Evolutionary conservation across 1,139 yeast genomes (phyloP).

Genomic region (Tardiomyces depauwii): DNA sequence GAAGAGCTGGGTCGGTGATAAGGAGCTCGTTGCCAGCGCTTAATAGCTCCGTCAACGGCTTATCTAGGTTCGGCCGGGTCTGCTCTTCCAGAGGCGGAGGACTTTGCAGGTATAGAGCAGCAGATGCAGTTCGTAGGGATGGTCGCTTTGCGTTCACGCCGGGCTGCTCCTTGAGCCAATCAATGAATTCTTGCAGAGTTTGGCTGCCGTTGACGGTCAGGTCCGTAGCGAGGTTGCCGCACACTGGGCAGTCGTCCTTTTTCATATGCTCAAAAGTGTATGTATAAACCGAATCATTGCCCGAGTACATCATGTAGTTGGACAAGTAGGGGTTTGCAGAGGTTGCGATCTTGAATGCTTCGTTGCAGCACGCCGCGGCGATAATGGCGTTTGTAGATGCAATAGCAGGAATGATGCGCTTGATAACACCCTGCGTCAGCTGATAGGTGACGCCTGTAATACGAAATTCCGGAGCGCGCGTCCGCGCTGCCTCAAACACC

Average conservation of each 20-base stretch:
- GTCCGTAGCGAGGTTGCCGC: constrained; percentile 41
- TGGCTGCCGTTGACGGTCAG: constrained; percentile 29
- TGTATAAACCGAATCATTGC: constrained; percentile 65
- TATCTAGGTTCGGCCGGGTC: constrained; percentile 37
- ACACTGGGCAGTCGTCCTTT: constrained; percentile 58
- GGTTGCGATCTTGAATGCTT: constrained; percentile 69
- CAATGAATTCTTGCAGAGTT: constrained; percentile 41
- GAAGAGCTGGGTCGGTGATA: constrained; percentile 47
- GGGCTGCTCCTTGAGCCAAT: constrained; percentile 22
- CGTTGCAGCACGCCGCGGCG: constrained; percentile 87
- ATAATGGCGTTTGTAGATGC: constrained; percentile 91
- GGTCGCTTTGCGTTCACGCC: constrained; percentile 38
- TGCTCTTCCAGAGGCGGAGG: constrained; percentile 41
- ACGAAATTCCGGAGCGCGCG: constrained; percentile 51
- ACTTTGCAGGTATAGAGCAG: constrained; percentile 37
- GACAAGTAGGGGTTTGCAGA: constrained; percentile 55
- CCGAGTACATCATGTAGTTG: constrained; percentile 83
- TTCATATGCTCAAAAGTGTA: constrained; percentile 57
- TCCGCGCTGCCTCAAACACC: constrained; percentile 45
- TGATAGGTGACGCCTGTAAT: constrained; percentile 63
- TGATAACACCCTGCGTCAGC: constrained; percentile 78
- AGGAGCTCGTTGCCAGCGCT: constrained; percentile 38
- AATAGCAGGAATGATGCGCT: constrained; percentile 86
- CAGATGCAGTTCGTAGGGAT: constrained; percentile 36
- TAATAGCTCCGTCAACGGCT: constrained; percentile 31